Percentiles rank a stretch among this genome's conserved stretches.
Conservation (phyloP, 495 filamentous ascomycete species). For the Annulohypoxylon stygium region DNA sequence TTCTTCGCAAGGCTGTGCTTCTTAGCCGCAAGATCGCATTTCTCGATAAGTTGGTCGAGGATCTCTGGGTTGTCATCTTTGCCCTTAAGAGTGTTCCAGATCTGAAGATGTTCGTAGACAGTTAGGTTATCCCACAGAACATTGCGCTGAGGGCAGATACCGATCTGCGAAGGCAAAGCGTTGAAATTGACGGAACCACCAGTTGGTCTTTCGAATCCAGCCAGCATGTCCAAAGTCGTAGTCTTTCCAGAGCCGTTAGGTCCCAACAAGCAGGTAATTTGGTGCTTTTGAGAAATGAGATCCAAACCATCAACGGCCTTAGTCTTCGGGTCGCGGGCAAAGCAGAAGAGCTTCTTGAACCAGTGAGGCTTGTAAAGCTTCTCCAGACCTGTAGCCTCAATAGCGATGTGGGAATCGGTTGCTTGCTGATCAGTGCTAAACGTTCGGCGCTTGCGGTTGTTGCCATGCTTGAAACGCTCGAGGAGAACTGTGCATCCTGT, state of each 20-base stretch:
- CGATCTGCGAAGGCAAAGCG: slow-evolving; percentile 46
- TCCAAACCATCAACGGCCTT: slow-evolving; percentile 73
- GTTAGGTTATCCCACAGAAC: slow-evolving; percentile 80
- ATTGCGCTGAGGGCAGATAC: slow-evolving; percentile 79
- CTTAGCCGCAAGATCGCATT: slow-evolving; percentile 75
- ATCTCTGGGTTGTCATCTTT: slow-evolving; percentile 58
- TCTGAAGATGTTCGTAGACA: slow-evolving; percentile 74
- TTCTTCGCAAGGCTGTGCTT: slow-evolving; percentile 66
- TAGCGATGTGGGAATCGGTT: slow-evolving; percentile 53
- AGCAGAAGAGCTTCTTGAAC: slow-evolving; percentile 65
- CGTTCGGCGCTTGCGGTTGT: slow-evolving; percentile 64
- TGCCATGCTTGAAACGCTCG: slow-evolving; percentile 74
- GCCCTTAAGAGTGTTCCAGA: slow-evolving; percentile 77
- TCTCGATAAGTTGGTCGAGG: slow-evolving; percentile 66
- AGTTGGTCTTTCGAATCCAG: slow-evolving; percentile 72
- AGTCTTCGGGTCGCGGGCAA: slow-evolving; percentile 62
- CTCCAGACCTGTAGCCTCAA: slow-evolving; percentile 35
- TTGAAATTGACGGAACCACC: slow-evolving; percentile 71
- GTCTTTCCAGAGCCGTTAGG: slow-evolving; percentile 83
- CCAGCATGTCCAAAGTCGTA: slow-evolving; percentile 80
- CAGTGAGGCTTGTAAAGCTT: slow-evolving; percentile 69
- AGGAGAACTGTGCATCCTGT: slow-evolving; percentile 68
- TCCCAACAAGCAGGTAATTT: slow-evolving; percentile 78
- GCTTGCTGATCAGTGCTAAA: slow-evolving; percentile 36
- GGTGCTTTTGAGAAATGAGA: slow-evolving; percentile 69